Evolutionary conservation across 108 stramenopile species (phyloP), one percentile per base, ranked within the genome.

Genomic region (Bacterosira constricta): DNA sequence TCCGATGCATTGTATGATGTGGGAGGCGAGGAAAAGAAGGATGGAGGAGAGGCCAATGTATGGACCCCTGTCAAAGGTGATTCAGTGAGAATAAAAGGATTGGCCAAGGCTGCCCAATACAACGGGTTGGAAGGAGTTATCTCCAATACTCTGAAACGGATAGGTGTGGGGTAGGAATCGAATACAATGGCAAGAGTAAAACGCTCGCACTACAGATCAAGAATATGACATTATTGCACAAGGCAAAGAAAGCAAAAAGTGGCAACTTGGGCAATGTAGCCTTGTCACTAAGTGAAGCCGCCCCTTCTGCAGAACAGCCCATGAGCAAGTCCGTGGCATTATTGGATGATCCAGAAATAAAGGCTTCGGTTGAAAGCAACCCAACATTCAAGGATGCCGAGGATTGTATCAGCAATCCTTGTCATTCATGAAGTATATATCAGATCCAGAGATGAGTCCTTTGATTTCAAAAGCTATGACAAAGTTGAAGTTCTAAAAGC

Each of bases 381-480:
- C 79, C 79, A 10, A 73, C 63, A 29, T 80, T 73, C 45, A 61
- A 49, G 36, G 79, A 53, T 62, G 79, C 79, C 13, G 79, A 80
- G 34, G 79, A 80, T 74, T 65, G 66, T 10, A 38, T 80, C 10
- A 53, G 39, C 21, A 80, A 80, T 47, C 79, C 79, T 4, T 80
- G 57, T 62, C 59, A n/a, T 66, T 73, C 41, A 68, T 80, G 60
- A 80, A 73, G 58, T 80, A 80, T 45, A 35, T 80, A 4, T 55
- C 72, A 2, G 79, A 80, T 47, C 79, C 79, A 3, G 79, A 80
- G 35, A 80, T 80, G 79, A 74, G 73, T 52, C 79, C 79, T 10
- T 50, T 80, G 65, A 80, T 80, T 63, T 63, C 66, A 4, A 80
- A 80, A 27, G 79, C 79, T 5, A 80, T 80, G 79, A 60, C 79